phyloP scores from a whole-genome alignment of 225 moss, liverwort and hornwort species.

The Sphagnum contortum region DNA sequence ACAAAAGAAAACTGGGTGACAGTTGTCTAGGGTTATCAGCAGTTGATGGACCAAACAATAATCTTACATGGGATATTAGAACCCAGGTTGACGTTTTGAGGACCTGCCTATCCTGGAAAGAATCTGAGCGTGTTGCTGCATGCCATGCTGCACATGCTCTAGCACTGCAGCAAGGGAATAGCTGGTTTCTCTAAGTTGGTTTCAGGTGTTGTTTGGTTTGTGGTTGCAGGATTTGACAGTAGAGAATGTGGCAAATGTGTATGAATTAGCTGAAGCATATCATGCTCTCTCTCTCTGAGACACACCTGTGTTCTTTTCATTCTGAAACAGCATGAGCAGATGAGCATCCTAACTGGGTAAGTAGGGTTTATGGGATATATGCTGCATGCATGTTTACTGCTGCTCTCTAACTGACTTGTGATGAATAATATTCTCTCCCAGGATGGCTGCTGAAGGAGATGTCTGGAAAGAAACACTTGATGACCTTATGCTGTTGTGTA shows the following conservation, averaged over 20 bases:
- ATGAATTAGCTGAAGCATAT: constrained; percentile 92
- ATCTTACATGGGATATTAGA: constrained; percentile 62
- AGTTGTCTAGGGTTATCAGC: constrained; percentile 65
- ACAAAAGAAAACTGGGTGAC: constrained; percentile 98
- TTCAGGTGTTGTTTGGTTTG: too few species aligned
- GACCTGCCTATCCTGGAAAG: constrained; percentile 77
- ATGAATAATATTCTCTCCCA: too few species aligned
- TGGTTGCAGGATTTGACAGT: constrained; percentile 70
- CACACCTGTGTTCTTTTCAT: constrained; percentile 94
- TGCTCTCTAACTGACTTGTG: too few species aligned
- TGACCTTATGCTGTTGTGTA: neutral
- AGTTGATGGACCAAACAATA: constrained; percentile 56
- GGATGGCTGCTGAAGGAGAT: too few species aligned
- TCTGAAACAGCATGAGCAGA: constrained; percentile 84
- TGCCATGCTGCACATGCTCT: constrained; percentile 85
- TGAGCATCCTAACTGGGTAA: constrained; percentile 70
- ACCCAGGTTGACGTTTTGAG: constrained; percentile 75
- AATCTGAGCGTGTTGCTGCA: constrained; percentile 75
- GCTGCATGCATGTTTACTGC: neutral
- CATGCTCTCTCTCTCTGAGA: constrained; percentile 78
- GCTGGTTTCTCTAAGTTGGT: too few species aligned
- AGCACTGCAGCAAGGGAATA: constrained; percentile 2
- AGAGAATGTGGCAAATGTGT: constrained; percentile 85
- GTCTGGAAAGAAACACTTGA: too few species aligned
- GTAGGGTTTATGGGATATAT: neutral